Percentiles rank a stretch among this genome's conserved stretches.
Conservation (phyloP, 2,329 filamentous ascomycete species). For the Botrytis fragariae region DNA sequence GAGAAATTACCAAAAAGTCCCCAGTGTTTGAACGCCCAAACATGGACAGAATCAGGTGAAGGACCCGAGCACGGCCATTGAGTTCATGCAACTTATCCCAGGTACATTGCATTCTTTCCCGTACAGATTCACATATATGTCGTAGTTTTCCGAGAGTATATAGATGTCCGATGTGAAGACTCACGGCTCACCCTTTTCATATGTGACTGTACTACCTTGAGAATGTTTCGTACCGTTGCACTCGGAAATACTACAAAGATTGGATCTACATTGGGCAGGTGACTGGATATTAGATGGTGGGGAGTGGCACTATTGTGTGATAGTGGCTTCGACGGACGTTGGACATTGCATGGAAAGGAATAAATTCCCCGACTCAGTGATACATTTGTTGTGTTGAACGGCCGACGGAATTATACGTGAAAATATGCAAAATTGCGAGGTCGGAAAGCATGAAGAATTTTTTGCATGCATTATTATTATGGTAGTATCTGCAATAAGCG, state of each 20-base stretch:
- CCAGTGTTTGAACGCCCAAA: slow-evolving; percentile 6
- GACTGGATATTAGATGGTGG: background rate
- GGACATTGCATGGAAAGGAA: slow-evolving; percentile 13
- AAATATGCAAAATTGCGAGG: slow-evolving; percentile 6
- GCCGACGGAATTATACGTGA: background rate
- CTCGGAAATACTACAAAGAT: background rate
- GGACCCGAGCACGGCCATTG: slow-evolving; percentile 15
- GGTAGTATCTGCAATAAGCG: background rate
- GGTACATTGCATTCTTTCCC: slow-evolving; percentile 6
- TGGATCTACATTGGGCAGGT: slow-evolving; percentile 7
- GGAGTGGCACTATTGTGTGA: slow-evolving; percentile 10
- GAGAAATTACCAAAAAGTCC: background rate
- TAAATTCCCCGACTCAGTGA: slow-evolving; percentile 12
- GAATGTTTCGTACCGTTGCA: background rate
- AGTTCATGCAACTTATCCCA: slow-evolving; percentile 18
- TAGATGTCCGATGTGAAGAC: background rate
- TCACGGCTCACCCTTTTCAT: background rate
- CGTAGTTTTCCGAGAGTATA: background rate
- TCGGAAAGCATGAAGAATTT: slow-evolving; percentile 1
- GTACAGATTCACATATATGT: background rate
- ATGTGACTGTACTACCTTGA: background rate
- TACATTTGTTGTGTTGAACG: slow-evolving; percentile 1
- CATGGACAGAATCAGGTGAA: slow-evolving; percentile 7
- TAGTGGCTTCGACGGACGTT: slow-evolving; percentile 12
- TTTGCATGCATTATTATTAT: slow-evolving; percentile 6